Percentiles rank a stretch among this genome's conserved stretches.
These are phyloP conservation scores for Endoconidiophora polonica DNA, from an alignment of 2,329 filamentous ascomycete genomes.

Conservation along the genomic window DNA sequence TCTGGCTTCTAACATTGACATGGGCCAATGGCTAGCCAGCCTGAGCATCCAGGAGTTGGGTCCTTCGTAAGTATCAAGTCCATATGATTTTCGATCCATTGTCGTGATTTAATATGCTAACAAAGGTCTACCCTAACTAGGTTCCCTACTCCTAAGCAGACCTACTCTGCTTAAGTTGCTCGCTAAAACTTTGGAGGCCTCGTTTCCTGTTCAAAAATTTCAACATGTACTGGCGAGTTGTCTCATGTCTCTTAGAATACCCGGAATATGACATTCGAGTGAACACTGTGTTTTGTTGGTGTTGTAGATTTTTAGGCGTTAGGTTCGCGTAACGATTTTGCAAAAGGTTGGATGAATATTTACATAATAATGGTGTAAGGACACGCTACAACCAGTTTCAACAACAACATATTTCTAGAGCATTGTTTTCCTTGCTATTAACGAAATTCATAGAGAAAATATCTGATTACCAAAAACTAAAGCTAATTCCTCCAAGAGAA, in stretches of 20 bases:
- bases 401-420: constrained; percentile 24
- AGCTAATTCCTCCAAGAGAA: background rate
- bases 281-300: constrained; percentile 1
- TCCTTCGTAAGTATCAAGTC: constrained; percentile 58
- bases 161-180: constrained; percentile 34
- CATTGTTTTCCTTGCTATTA: constrained; percentile 1
- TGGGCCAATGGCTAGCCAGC: constrained; percentile 92
- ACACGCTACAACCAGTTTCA: constrained; percentile 30
- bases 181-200: background rate
- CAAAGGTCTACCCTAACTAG: constrained; percentile 24
- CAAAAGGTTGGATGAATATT: constrained; percentile 6
- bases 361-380: constrained; percentile 4
- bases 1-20: constrained; percentile 64
- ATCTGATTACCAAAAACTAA: background rate
- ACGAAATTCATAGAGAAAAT: background rate
- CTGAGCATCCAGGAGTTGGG: constrained; percentile 90
- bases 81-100: background rate
- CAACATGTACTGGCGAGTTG: constrained; percentile 9
- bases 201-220: constrained; percentile 8
- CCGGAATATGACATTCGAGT: no score
- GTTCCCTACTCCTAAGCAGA: constrained; percentile 69
- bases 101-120: background rate
- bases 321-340: constrained; percentile 10
- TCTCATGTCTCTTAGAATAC: no score
- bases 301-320: constrained; percentile 13